Evolutionary conservation across 495 filamentous ascomycete genomes (phyloP).

Genomic region (Venustampulla echinocandica): DNA sequence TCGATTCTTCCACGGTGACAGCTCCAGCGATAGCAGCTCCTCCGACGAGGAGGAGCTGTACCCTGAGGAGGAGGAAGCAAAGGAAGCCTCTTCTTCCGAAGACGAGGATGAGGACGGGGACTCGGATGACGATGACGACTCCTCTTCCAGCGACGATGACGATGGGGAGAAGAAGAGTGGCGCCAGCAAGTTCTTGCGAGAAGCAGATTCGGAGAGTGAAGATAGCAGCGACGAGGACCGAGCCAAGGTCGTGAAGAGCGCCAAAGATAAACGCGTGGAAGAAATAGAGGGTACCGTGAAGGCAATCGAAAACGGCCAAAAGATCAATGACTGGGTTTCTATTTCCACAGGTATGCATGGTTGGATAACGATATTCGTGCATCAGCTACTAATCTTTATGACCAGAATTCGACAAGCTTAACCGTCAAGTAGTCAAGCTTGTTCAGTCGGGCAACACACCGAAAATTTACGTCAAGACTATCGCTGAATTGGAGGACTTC

Average conservation of each 20-base stretch:
- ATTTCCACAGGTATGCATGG: conserved; percentile 70
- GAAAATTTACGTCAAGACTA: conserved; percentile 83
- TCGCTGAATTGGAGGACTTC: conserved; percentile 90
- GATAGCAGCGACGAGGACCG: conserved; percentile 76
- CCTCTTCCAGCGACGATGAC: conserved; percentile 55
- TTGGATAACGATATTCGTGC: neutral
- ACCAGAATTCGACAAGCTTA: conserved; percentile 94
- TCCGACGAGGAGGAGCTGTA: conserved; percentile 90
- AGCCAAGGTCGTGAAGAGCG: conserved; percentile 82
- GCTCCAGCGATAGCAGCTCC: conserved; percentile 41
- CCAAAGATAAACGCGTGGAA: conserved; percentile 92
- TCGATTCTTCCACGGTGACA: conserved; percentile 76
- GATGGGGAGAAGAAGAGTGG: conserved; percentile 54
- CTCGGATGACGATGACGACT: conserved; percentile 50
- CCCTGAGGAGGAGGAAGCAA: conserved; percentile 55
- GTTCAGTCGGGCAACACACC: conserved; percentile 67
- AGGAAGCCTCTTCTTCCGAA: conserved; percentile 35
- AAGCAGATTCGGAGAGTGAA: conserved; percentile 64
- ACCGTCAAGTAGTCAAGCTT: conserved; percentile 76
- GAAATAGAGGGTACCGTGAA: conserved; percentile 85
- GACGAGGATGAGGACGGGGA: conserved; percentile 39
- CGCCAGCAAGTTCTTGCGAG: conserved; percentile 71
- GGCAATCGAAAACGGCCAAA: conserved; percentile 88
- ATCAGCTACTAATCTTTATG: neutral
- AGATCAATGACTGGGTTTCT: conserved; percentile 93